Evolutionary conservation across 2,329 filamentous ascomycete genomes (phyloP), one percentile per base, ranked within the genome.

Genomic region (Aureobasidium leucospermi): DNA sequence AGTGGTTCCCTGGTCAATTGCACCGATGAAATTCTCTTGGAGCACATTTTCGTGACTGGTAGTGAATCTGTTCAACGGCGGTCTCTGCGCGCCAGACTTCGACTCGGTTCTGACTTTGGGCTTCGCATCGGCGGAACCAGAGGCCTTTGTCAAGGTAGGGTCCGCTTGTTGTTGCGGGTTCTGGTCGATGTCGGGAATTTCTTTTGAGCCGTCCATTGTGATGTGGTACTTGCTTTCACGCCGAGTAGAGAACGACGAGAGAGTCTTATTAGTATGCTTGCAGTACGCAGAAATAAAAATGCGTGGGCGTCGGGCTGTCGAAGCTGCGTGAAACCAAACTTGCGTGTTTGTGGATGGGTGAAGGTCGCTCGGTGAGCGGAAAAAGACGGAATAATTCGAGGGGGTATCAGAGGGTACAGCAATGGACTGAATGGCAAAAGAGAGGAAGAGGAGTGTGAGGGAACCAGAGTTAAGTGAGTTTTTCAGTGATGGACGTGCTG

Each of bases 1-100:
- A 34, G 90, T 94, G 10, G 90, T 95, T 59, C 90, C 90, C 68
- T 92, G 88, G 69, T 95, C 90, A 70, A 95, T 90, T 64, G 88
- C 88, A 60, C 89, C 90, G 63, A 94, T 85, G 67, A 88, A 94
- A 76, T 81, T 82, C 53, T 84, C 75, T 42, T 76, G 55, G 31
- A 72, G 63, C 11, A 69, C 65, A 48, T 71, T 70, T 52, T 72
- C 70, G 60, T 70, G 67, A 43, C 65, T 68, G 15, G 67, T 68
- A 3, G 69, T 69, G 64, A 71, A 71, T 45, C 68, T 61, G 59
- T 61, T 61, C 36, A 61, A 49, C n/a, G 59, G 59, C 19, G 59
- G 59, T 34, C 59, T 61, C 38, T 58, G 43, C 15, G 53, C 52
- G 9, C 48, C 39, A 38, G 42, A 58, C 13, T 32, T 41, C 15